Evolutionary conservation across 2,329 filamentous ascomycete genomes (phyloP).

Genomic region (Aspergillus pseudotamarii): DNA sequence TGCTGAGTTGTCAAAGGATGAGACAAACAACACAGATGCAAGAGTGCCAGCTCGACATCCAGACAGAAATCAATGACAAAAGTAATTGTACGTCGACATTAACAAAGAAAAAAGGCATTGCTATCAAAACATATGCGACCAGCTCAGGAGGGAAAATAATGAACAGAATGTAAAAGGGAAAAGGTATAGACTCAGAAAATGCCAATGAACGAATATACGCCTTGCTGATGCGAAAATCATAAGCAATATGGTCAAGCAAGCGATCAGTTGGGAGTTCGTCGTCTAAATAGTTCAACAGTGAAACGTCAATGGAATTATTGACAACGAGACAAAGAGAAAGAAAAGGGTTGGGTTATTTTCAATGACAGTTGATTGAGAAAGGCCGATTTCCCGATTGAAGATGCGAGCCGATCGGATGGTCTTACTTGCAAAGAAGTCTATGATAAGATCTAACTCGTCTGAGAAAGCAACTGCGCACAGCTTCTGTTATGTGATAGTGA

Average conservation of each 20-base stretch:
- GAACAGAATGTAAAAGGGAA: conserved; percentile 6
- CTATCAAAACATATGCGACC: conserved; percentile 8
- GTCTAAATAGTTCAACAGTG: conserved; percentile 4
- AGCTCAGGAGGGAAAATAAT: conserved; percentile 10
- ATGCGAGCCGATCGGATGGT: not conserved
- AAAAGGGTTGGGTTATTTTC: not conserved
- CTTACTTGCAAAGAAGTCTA: not conserved
- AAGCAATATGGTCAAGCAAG: conserved; percentile 22
- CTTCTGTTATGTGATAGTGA: not conserved
- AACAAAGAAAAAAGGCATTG: not conserved
- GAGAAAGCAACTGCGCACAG: not conserved
- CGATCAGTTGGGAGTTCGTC: conserved; percentile 8
- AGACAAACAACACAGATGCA: conserved; percentile 15
- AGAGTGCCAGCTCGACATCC: conserved; percentile 25
- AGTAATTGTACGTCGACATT: not conserved
- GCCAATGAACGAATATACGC: conserved; percentile 23
- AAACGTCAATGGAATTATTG: not conserved
- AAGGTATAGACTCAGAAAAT: conserved; percentile 7
- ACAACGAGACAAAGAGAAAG: not conserved
- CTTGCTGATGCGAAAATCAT: conserved; percentile 28
- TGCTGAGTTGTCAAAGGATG: not conserved
- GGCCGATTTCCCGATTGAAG: not conserved
- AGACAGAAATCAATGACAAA: not conserved
- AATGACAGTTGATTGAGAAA: not conserved
- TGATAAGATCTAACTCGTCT: not conserved